Evolutionary conservation across 345 rosid genomes (phyloP).

Genomic region (Arabis alpina): DNA sequence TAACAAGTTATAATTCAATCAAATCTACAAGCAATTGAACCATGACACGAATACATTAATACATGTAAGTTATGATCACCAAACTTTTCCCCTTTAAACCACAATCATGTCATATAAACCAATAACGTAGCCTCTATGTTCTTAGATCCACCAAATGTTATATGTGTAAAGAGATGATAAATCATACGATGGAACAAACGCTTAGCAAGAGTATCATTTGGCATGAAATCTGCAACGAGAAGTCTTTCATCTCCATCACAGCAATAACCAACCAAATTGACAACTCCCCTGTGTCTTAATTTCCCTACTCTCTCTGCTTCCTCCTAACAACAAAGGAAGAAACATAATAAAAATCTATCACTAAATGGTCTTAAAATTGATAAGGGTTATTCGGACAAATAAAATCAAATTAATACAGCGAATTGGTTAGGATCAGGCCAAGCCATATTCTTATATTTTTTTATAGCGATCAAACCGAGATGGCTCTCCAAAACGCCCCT

Average conservation of each 20-base stretch:
- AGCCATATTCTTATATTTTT: constrained; percentile 57
- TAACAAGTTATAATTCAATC: neutral
- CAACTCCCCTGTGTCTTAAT: constrained; percentile 69
- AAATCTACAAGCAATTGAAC: neutral
- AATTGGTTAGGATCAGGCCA: constrained; percentile 73
- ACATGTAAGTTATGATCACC: no score
- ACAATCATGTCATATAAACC: neutral
- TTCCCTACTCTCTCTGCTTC: constrained; percentile 83
- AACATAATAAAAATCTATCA: neutral
- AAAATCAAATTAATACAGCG: constrained; percentile 45
- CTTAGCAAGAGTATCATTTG: constrained; percentile 84
- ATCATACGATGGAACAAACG: constrained; percentile 83
- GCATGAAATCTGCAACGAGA: constrained; percentile 82
- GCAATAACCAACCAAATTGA: constrained; percentile 90
- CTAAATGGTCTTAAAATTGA: neutral
- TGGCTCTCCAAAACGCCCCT: constrained; percentile 59
- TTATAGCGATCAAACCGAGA: constrained; percentile 58
- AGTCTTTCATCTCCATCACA: constrained; percentile 88
- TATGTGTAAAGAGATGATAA: neutral
- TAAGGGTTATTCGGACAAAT: neutral
- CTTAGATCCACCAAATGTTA: neutral
- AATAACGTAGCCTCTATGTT: neutral
- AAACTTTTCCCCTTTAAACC: neutral
- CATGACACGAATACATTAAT: neutral
- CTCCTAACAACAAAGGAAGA: constrained; percentile 46